Evolutionary conservation across 352 stramenopile genomes (phyloP), one percentile per base, ranked within the genome.

Genomic region (Pythium utonaiense): DNA sequence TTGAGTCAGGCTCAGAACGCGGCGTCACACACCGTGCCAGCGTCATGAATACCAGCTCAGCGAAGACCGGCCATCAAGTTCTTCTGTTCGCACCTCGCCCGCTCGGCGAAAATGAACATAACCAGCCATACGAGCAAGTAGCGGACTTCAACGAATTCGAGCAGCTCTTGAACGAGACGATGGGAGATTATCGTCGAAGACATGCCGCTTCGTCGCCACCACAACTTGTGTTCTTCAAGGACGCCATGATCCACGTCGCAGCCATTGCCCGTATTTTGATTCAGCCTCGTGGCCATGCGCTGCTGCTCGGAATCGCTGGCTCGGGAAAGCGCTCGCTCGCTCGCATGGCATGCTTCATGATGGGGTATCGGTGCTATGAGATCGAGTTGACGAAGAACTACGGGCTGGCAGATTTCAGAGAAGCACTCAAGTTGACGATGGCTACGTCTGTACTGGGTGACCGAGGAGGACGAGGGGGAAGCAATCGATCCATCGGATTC

Each of bases 321-420:
- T 91, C 76, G 16, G 91, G 91, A 0, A 87, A 96, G 22, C 84
- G 93, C 6, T 94, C 77, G 12, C 68, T 97, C 3, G 78, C 86
- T 3, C 63, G 88, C 19, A 64, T 97, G 6, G 80, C 82, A 36
- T 71, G 81, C 0, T 97, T 89, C 36, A 66, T 96, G 60, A 80
- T 76, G 12, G 83, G 77, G 3, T 91, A 90, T 34, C 64, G 66
- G 8, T 84, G 80, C 33, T 87, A 92, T 52, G 83, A 89, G 41
- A 89, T 97, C 28, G 89, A 96, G 31, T 56, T 95, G 33, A 86
- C 76, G 14, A 96, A 96, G 54, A 81, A 80, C n/a, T 96, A 93
- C 48, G 66, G 83, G 1, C 42, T 95, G 4, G n/a, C 50, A 1
- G 89, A 97, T 44, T 97, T 97, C 58, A 74, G 87, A 38, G 89